Conservation (phyloP, 1,284 basidiomycete genomes). For the Gymnopus androsaceus region DNA sequence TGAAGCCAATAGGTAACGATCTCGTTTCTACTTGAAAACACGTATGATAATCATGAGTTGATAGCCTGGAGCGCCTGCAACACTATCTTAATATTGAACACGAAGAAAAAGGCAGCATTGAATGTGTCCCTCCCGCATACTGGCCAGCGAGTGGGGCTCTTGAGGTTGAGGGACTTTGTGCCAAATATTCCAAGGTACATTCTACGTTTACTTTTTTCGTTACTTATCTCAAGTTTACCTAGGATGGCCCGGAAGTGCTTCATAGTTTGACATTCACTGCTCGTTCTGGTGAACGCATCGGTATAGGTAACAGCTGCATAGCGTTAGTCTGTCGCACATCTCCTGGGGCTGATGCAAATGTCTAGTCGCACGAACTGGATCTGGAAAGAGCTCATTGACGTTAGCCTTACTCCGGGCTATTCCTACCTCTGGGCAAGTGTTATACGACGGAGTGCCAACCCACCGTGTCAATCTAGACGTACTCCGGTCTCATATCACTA, state of each 20-base stretch:
- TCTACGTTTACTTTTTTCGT: too few relatives aligned
- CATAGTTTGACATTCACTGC: constrained; percentile 43
- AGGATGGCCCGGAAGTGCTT: constrained; percentile 40
- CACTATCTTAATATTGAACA: constrained; percentile 61
- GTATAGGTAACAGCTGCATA: constrained; percentile 34
- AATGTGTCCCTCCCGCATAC: constrained; percentile 55
- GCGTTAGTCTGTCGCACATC: too few relatives aligned
- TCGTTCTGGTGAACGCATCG: constrained; percentile 45
- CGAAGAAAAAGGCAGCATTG: constrained; percentile 43
- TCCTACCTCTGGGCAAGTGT: constrained; percentile 56
- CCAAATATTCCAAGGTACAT: constrained; percentile 37
- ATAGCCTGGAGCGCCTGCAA: constrained; percentile 60
- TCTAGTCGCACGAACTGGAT: constrained; percentile 11
- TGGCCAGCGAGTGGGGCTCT: constrained; percentile 64
- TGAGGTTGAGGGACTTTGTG: constrained; percentile 47
- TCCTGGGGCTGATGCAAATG: not conserved
- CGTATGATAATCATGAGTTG: too few relatives aligned
- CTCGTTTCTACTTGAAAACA: not conserved
- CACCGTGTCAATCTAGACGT: constrained; percentile 63
- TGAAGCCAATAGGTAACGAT: constrained; percentile 17
- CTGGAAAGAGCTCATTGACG: constrained; percentile 44
- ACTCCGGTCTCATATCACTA: constrained; percentile 61
- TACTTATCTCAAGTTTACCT: too few relatives aligned
- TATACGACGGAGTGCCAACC: constrained; percentile 50
- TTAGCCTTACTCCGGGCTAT: constrained; percentile 57